Base-by-base conservation (phyloP, 352 stramenopile genomes). In the Globisporangium spiculum region DNA sequence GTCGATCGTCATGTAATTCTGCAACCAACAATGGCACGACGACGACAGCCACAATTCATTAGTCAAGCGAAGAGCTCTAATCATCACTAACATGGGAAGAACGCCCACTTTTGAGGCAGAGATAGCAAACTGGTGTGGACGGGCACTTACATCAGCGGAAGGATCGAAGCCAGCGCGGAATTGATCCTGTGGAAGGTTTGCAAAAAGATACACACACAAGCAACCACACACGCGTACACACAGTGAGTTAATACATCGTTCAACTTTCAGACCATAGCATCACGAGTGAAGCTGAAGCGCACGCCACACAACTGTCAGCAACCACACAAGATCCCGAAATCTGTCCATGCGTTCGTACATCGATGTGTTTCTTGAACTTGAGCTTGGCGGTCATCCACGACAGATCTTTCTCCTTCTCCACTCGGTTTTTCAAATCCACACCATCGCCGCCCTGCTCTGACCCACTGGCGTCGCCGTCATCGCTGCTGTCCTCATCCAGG, bases 311-410 rank as follows among this genome's bases (percentile, higher is more conserved):
- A 4, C 10, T 18, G 34, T 14, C 34, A 48, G 14, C 38, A n/a
- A 48, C 16, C 41, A 48, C 38, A 54, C 22, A 54, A 16, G 18
- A 44, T 24, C n/a, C 16, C 34, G 18, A 44, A n/a, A 41, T 22
- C n/a, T 1, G 16, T 3, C 2, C 12, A 18, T 16, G 41, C 0
- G 26, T 20, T 71, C 70, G 46, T 81, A 94, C 89, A 66, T 96
- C 89, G 36, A 95, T 93, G 71, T 96, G 89, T 59, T 94, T 94
- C 67, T 90, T 92, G 72, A 95, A 95, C 75, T 93, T 93, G 55
- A 96, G 81, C 71, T 95, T 92, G n/a, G 84, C 82, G 1, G 79
- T 83, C 83, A 94, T 93, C 89, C 89, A 96, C 14, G 84, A 91
- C 41, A 77, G 78, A 65, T 89, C 83, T 4, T 80, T 72, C n/a